Evolutionary conservation across 169 alveolate species (phyloP), one percentile per base, ranked within the genome.

Genomic region (Theileria equi): DNA sequence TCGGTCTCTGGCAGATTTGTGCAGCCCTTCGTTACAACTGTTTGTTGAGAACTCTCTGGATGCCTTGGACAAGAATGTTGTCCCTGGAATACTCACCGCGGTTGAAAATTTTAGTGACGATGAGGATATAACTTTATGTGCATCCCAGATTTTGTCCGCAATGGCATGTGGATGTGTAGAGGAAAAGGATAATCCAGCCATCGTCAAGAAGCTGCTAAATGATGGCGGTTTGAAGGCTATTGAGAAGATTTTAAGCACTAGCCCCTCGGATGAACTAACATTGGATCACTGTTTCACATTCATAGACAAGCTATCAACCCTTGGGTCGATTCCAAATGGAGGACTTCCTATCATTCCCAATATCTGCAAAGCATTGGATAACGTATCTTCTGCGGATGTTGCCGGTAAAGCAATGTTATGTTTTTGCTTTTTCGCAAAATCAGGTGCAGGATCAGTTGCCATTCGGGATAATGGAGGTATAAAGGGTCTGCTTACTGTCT

Each of bases 31-130:
- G 36, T 79, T 90, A 58, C 91, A 90, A 78, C 59, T 89, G 32
- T 90, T 89, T 73, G 89, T 88, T 84, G 97, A 93, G 59, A 93
- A 93, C 59, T 93, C 96, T 40, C 76, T 64, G 60, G 96, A 91
- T 38, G 97, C 97, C 16, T 67, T 93, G 81, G 89, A 91, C 5
- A 68, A 93, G 28, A 91, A 90, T 41, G 95, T 90, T 1, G 72
- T 93, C 40, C 89, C 82, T 29, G 82, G 94, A 25, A 85, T 93
- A 65, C 85, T 85, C 38, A 90, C 90, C 50, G 95, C 97, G 29
- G 89, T 93, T 40, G 70, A 71, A 25, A 90, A 91, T 71, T 93
- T 90, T 62, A 90, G 92, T 29, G 97, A 93, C 52, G 97, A 91
- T 66, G 97, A 93, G 55, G 97, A 93, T 52, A 71, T 93, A 63